phyloP scores from a whole-genome alignment of 257 asterid genomes.

The Anisodus tanguticus region DNA sequence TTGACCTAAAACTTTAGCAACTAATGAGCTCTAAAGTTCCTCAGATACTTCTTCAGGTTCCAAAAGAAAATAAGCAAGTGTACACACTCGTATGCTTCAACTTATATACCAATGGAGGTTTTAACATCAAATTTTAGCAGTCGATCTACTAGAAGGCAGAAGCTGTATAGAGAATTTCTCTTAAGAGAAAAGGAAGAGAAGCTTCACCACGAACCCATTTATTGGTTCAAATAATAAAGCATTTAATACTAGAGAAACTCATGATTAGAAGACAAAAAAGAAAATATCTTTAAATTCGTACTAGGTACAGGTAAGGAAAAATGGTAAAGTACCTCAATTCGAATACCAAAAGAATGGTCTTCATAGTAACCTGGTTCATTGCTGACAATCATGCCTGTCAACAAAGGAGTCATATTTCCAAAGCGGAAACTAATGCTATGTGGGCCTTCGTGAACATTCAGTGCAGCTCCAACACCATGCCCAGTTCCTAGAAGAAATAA shows the following conservation, averaged over 20 bases:
- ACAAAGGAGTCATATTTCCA: conserved; percentile 89
- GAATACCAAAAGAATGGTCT: conserved; percentile 93
- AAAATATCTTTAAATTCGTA: not conserved
- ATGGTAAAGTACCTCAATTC: conserved; percentile 77
- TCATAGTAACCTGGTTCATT: conserved; percentile 99
- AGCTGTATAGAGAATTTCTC: conserved; percentile 1
- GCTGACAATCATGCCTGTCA: conserved; percentile 96
- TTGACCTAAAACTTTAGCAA: not conserved
- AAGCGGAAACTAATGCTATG: conserved; percentile 96
- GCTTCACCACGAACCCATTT: conserved; percentile 13
- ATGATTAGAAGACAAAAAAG: not conserved
- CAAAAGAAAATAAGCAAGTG: not conserved
- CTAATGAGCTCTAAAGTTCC: conserved; percentile 20
- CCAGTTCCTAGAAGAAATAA: conserved; percentile 74
- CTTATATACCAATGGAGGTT: not conserved
- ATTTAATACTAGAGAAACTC: not conserved
- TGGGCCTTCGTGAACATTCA: conserved; percentile 99
- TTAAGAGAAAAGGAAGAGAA: conserved; percentile 18
- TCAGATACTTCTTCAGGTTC: conserved; percentile 2
- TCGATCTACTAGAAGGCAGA: not conserved
- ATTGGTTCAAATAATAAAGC: not conserved
- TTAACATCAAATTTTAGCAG: conserved; percentile 19
- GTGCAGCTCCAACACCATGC: conserved; percentile 99
- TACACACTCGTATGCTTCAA: not conserved
- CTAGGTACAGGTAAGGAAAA: not conserved